Evolutionary conservation across 1,284 basidiomycete species (phyloP).

Genomic region (Neonothopanus nambi): DNA sequence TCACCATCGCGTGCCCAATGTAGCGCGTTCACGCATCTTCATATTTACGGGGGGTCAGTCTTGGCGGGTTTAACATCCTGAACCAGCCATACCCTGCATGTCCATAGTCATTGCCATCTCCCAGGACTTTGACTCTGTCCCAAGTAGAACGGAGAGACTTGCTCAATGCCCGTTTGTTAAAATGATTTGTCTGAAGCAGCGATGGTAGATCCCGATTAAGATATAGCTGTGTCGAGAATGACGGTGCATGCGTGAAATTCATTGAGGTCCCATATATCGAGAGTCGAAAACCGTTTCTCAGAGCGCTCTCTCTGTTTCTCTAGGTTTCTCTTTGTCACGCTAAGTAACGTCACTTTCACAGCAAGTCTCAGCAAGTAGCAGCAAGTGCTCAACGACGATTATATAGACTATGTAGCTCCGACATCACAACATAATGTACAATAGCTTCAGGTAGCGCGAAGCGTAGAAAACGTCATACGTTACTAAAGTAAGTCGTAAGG

Average conservation of each 20-base stretch:
- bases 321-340: too few species aligned
- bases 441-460: background rate
- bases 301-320: too few species aligned
- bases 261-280: background rate
- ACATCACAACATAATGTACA: background rate
- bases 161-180: slow-evolving; percentile 4
- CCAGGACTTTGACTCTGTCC: slow-evolving; percentile 46
- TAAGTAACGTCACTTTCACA: too few species aligned
- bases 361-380: too few species aligned
- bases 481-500: background rate
- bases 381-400: too few species aligned
- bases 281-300: too few species aligned
- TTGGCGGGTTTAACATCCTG: slow-evolving; percentile 8
- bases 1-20: slow-evolving; percentile 81
- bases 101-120: slow-evolving; percentile 47
- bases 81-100: slow-evolving; percentile 59
- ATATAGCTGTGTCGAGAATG: background rate
- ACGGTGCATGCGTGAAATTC: background rate
- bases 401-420: too few species aligned
- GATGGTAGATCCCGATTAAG: background rate
- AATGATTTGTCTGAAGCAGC: background rate
- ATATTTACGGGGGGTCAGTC: slow-evolving; percentile 10
- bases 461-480: background rate
- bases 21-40: slow-evolving; percentile 82
- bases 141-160: slow-evolving; percentile 1